Conservation (phyloP, 768 basidiomycete genomes). For the Dictyophora rubrovolvata region DNA sequence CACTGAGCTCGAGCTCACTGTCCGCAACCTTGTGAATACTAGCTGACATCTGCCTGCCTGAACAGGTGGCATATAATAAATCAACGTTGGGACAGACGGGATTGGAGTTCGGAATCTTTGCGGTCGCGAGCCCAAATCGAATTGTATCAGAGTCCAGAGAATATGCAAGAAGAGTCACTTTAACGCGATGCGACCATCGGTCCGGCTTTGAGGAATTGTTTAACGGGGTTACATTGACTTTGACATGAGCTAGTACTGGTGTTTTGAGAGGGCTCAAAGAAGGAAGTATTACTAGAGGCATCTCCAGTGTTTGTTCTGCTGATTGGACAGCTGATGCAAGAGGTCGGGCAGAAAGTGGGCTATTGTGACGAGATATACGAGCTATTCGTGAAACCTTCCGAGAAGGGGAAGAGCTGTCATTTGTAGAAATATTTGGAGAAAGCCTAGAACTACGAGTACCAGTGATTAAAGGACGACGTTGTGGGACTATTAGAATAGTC, state of each 20-base stretch:
- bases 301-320: not conserved
- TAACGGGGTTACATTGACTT: conserved; percentile 1
- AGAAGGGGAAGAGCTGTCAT: not conserved
- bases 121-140: conserved; percentile 2
- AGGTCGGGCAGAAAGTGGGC: not conserved
- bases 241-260: not conserved
- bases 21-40: not conserved
- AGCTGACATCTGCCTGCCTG: conserved; percentile 45
- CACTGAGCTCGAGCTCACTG: conserved; percentile 23
- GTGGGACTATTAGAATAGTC: conserved; percentile 43
- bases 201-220: not conserved
- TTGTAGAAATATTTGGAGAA: not conserved
- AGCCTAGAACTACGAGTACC: conserved; percentile 31
- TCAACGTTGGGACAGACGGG: conserved; percentile 13
- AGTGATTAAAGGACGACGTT: conserved; percentile 12
- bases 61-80: conserved; percentile 49
- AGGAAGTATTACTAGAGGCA: not conserved
- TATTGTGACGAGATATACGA: not conserved
- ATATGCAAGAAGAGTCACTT: conserved; percentile 6
- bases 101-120: not conserved
- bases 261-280: not conserved
- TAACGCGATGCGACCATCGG: not conserved
- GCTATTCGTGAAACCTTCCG: not conserved
- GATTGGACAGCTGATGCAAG: not conserved
- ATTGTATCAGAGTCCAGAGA: conserved; percentile 3